Base-by-base conservation (phyloP, 352 stramenopile genomes). In the Phytophthora meadii region DNA sequence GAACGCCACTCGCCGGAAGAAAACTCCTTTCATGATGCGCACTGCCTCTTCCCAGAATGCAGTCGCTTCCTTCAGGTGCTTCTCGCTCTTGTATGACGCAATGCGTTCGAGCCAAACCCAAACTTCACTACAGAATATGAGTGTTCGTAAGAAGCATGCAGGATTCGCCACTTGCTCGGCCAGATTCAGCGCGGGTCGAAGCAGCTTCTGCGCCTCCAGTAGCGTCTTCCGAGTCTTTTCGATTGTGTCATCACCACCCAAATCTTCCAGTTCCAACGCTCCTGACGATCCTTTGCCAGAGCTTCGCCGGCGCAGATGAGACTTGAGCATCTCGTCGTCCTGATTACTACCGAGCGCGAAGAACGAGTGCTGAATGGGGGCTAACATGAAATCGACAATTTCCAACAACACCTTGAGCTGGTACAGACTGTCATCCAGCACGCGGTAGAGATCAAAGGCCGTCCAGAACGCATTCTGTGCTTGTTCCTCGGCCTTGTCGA, bases 11-110 rank as follows among this genome's bases (percentile, higher is more conserved):
- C 84, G 83, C 5, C 87, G 82, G 12, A 96, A 80, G 54, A 90
- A 96, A 0, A 94, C 82, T 0, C 81, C 82, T 25, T 94, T 90
- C 48, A 94, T 70, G 17, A 93, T 54, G 45, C 81, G 79, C 39
- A 93, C 80, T 7, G 81, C 83, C 63, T 96, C 81, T 22, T 96
- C 87, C 82, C 84, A 94, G 51, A 92, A 93, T 0, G 86, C 81
- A 1, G 79, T 82, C 14, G 77, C 79, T 34, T 94, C 84, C 56
- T 93, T 93, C 51, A 94, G 60, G 14, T 84, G 80, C 14, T 87
- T 86, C 27, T 92, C 78, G 36, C 79, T 88, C 54, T 94, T 94
- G 59, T 92, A 92, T 6, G 82, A 87, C 7, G 82, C 79, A 36
- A 94, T 78, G 1, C 78, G 77, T 56, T 94, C 84, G 1, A 94